These are phyloP conservation scores for Pelargonium australe DNA, from an alignment of 441 rosid genomes.

Conservation along the genomic window DNA sequence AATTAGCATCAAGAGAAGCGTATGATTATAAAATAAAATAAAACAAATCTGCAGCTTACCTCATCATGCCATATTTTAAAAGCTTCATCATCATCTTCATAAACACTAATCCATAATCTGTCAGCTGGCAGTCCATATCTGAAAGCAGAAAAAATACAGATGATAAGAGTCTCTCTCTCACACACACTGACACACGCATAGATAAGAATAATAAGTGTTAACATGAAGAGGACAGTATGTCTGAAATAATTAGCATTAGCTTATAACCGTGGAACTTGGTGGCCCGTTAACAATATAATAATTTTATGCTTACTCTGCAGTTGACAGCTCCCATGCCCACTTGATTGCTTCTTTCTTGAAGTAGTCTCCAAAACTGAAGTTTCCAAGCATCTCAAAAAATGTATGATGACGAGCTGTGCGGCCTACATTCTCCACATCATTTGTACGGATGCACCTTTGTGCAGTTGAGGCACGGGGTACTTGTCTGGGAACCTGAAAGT, in stretches of 20 bases:
- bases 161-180: background rate
- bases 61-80: conserved; percentile 77
- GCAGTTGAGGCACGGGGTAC: conserved; percentile 79
- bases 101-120: conserved; percentile 79
- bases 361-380: conserved; percentile 94
- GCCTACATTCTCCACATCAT: conserved; percentile 92
- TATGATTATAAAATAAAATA: background rate
- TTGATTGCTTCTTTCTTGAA: conserved; percentile 82
- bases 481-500: conserved; percentile 60
- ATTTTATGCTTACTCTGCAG: conserved; percentile 47
- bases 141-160: conserved; percentile 15
- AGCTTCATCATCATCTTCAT: conserved; percentile 80
- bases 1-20: background rate
- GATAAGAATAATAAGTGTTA: conserved; percentile 7
- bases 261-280: conserved; percentile 10
- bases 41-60: conserved; percentile 29
- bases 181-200: background rate
- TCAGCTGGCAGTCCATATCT: conserved; percentile 63
- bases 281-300: conserved; percentile 14
- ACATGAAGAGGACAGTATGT: conserved; percentile 2
- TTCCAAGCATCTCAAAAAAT: conserved; percentile 95
- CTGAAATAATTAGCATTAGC: background rate
- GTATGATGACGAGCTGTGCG: conserved; percentile 82
- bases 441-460: conserved; percentile 86
- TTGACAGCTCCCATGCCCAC: conserved; percentile 98